Conservation (phyloP, 306 rosid genomes). For the Lithocarpus polystachyus region DNA sequence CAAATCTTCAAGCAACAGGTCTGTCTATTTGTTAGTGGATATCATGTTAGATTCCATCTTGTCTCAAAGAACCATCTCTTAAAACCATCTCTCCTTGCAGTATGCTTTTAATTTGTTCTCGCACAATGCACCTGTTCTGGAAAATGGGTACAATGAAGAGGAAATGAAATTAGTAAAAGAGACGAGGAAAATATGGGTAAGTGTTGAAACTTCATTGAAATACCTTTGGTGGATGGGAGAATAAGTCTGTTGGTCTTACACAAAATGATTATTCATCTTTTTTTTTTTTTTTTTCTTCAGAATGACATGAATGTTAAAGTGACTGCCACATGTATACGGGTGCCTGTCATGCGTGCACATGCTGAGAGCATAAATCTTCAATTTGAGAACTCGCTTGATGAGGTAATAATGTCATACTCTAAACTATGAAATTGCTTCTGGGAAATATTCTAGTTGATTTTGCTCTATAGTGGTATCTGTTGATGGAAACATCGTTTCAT, state of each 20-base stretch:
- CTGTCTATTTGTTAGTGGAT: conserved; percentile 12
- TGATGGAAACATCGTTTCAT: neutral
- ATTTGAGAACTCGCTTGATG: conserved; percentile 83
- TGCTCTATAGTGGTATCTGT: neutral
- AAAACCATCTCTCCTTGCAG: conserved; percentile 47
- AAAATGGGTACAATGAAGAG: conserved; percentile 97
- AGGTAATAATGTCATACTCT: conserved; percentile 46
- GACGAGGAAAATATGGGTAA: conserved; percentile 94
- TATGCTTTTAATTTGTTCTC: conserved; percentile 97
- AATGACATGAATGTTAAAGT: conserved; percentile 78
- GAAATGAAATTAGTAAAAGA: conserved; percentile 97
- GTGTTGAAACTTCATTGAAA: conserved; percentile 8
- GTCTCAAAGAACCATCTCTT: conserved; percentile 13
- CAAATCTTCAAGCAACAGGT: conserved; percentile 85
- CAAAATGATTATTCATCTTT: neutral
- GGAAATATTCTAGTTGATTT: neutral
- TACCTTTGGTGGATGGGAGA: neutral
- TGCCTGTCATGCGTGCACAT: conserved; percentile 98
- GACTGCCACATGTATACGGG: conserved; percentile 92
- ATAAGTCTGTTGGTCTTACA: neutral
- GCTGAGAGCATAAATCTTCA: conserved; percentile 97
- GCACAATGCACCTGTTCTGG: conserved; percentile 74
- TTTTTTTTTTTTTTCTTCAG: conserved; percentile 35
- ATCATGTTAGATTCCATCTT: neutral
- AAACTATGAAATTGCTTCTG: neutral